Evolutionary conservation across 768 basidiomycete species (phyloP), one percentile per base, ranked within the genome.

Genomic region (Rhizopogon salebrosus): DNA sequence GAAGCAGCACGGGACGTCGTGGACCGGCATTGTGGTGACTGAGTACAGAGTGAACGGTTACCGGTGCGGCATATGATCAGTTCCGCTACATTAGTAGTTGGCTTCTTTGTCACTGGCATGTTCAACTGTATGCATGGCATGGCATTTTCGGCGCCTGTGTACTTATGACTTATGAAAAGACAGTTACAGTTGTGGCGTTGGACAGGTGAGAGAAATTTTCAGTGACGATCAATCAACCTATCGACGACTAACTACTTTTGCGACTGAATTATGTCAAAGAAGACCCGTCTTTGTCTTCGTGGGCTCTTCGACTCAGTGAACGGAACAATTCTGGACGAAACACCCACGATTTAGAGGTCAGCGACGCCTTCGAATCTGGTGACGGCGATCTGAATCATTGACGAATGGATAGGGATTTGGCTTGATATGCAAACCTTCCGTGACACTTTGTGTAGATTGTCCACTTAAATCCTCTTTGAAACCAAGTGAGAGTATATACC

Each of bases 141-240:
- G 22, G 34, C 34, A 14, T 41, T n/a, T 34, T 52, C 45, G 51
- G 45, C 51, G 51, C 51, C 48, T 34, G 45, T 46, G n/a, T 46
- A 46, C 16, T 8, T 34, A 34, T 34, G 31, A 34, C 31, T 34
- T 34, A 34, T 34, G 45, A 22, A 14, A 46, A 46, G 45, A 31
- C 31, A 46, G 45, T 46, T 55, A 29, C 31, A 51, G 55, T 51
- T 56, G 61, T 66, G 64, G 64, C 57, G 64, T 68, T 64, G 53
- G 66, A 65, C 65, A 60, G 59, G 61, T 68, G 65, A 68, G 64
- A 55, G 64, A 68, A 60, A 58, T 42, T 23, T 18, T 36, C 34
- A 57, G 60, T 54, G 57, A 66, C 56, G 60, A 54, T 54, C 63
- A 65, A 26, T 54, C 54, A 42, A 53, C 60, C 24, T 55, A 56